Evolutionary conservation across 805 yeast species (phyloP).

Genomic region (Suhomyces sp.): DNA sequence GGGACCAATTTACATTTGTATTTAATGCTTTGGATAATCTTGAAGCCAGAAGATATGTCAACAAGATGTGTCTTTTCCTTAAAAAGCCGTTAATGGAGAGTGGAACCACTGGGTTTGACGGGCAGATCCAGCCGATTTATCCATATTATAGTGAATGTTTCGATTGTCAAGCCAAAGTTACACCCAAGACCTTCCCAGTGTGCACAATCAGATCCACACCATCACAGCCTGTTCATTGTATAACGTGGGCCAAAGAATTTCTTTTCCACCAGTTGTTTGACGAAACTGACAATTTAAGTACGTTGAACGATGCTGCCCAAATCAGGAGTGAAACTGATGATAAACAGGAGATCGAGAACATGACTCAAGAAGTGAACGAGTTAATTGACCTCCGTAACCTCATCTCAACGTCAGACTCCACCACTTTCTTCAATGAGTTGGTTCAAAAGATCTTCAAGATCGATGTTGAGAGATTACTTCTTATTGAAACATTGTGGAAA

Average conservation of each 20-base stretch:
- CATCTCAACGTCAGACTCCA: constrained; percentile 10
- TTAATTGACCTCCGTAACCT: constrained; percentile 36
- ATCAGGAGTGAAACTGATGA: constrained; percentile 55
- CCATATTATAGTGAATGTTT: constrained; percentile 87
- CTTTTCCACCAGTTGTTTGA: constrained; percentile 78
- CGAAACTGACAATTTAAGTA: constrained; percentile 28
- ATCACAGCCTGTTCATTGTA: constrained; percentile 91
- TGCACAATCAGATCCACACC: constrained; percentile 98
- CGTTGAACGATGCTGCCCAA: constrained; percentile 12
- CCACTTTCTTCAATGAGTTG: constrained; percentile 42
- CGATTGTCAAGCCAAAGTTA: constrained; percentile 82
- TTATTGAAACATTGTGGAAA: constrained; percentile 76
- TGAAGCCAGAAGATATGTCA: constrained; percentile 89
- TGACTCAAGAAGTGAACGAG: constrained; percentile 67
- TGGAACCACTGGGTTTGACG: constrained; percentile 93
- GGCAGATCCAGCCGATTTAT: constrained; percentile 89
- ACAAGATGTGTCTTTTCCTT: constrained; percentile 72
- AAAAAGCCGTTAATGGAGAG: constrained; percentile 80
- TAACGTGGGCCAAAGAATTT: constrained; percentile 96
- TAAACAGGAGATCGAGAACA: constrained; percentile 59
- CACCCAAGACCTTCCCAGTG: constrained; percentile 90
- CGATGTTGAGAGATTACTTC: constrained; percentile 75
- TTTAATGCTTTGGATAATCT: constrained; percentile 93
- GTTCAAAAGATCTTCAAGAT: constrained; percentile 58
- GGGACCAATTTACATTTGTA: constrained; percentile 66